These are phyloP conservation scores for Aureobasidium sp. DNA, from an alignment of 2,329 filamentous ascomycete species.

Conservation along the genomic window DNA sequence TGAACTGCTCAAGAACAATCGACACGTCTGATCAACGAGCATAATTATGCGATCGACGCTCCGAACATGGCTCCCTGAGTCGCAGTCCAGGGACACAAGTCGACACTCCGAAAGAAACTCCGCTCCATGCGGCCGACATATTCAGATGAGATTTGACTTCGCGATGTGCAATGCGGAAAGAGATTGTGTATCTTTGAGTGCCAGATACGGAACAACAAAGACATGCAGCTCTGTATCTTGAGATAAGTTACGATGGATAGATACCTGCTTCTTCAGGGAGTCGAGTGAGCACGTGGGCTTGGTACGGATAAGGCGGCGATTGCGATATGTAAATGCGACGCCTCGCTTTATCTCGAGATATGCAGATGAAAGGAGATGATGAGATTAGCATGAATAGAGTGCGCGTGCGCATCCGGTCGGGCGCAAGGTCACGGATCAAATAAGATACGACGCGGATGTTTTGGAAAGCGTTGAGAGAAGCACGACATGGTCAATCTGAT, in stretches of 20 bases:
- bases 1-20: neutral
- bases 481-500: neutral
- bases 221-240: neutral
- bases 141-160: neutral
- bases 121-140: neutral
- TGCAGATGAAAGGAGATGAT: conserved; percentile 1
- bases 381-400: neutral
- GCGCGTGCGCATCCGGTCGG: neutral
- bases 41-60: neutral
- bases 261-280: neutral
- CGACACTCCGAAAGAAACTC: neutral
- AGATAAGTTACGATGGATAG: neutral
- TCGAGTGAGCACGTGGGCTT: neutral
- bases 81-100: neutral
- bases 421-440: neutral
- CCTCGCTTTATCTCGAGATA: neutral
- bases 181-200: neutral
- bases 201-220: neutral
- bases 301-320: neutral
- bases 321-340: neutral
- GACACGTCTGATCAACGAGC: neutral
- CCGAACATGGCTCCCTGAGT: neutral
- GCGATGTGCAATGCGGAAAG: neutral
- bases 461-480: neutral
- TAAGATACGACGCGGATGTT: neutral